These are phyloP conservation scores for Globisporangium paddicum DNA, from an alignment of 352 stramenopile genomes.

Conservation along the genomic window DNA sequence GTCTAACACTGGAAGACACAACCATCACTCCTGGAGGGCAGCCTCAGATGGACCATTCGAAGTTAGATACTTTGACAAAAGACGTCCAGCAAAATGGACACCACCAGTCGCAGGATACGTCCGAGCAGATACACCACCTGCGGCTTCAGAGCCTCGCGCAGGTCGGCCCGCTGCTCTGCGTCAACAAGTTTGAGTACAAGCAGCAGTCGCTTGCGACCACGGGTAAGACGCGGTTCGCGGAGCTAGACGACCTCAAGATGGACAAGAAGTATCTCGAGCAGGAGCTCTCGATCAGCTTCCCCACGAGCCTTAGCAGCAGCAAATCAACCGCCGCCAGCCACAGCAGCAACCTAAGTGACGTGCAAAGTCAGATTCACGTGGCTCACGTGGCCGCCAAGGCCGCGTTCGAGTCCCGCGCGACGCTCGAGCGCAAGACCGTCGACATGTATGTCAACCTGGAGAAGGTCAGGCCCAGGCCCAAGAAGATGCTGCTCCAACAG, in stretches of 20 bases:
- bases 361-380: constrained; percentile 36
- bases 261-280: constrained; percentile 57
- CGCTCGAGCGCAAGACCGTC: constrained; percentile 37
- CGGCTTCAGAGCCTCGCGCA: constrained; percentile 51
- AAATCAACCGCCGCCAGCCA: not conserved
- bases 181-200: constrained; percentile 30
- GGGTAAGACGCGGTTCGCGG: constrained; percentile 24
- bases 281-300: constrained; percentile 42
- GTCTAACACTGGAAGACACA: constrained; percentile 4
- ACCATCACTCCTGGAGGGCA: not conserved
- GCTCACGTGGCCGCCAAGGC: constrained; percentile 37
- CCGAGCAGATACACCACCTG: not conserved
- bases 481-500: not conserved
- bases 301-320: constrained; percentile 13
- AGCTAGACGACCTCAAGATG: constrained; percentile 46
- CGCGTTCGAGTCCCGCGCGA: constrained; percentile 29
- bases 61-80: not conserved
- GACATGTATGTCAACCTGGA: constrained; percentile 61
- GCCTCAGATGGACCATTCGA: not conserved
- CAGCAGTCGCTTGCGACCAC: not conserved
- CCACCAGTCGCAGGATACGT: not conserved
- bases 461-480: constrained; percentile 7
- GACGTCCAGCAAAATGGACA: not conserved
- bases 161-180: constrained; percentile 28
- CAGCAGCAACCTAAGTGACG: constrained; percentile 18